Evolutionary conservation across 805 yeast species (phyloP), one percentile per base, ranked within the genome.

Genomic region (Candida sonorensis): DNA sequence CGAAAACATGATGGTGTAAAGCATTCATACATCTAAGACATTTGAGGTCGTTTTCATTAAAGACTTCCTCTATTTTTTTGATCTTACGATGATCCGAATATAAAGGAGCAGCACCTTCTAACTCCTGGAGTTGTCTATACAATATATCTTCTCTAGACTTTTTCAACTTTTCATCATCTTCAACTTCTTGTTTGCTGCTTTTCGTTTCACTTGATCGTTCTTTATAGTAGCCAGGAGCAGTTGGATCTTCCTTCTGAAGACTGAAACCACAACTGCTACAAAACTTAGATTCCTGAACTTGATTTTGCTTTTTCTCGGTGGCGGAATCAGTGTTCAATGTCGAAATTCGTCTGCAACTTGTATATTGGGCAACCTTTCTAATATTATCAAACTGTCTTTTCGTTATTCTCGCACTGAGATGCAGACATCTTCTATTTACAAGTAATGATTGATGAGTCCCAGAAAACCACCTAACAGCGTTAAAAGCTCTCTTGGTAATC

Each of bases 21-120:
- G 75, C 74, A 39, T 74, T 66, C 28, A 70, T 59, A 49, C 88
- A 80, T 30, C 86, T 51, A 23, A 65, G 53, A 47, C 88, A 80
- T 17, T 66, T 60, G 10, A 57, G 23, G 31, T 41, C 33, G 14
- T 41, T 33, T 18, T 6, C 20, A 26, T 34, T 34, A 5, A 13
- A 26, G 4, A 18, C 16, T 14, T 10, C 13, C 17, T 16, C 24
- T 23, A 16, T 7, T 13, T 23, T 23, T 7, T n/a, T 9, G 7
- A 12, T 12, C 4, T 23, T 23, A 13, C 26, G 14, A 12, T 23
- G 13, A 4, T 10, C 40, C 4, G 18, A 16, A 20, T 19, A 30
- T 5, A 23, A 22, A 9, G 37, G 40, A 20, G 33, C 28, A 20
- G 33, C 33, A 4, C 41, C 44, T 23, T 27, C 23, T 10, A 34